phyloP scores from a whole-genome alignment of 2,329 filamentous ascomycete genomes.

The Ophiostoma australiae region DNA sequence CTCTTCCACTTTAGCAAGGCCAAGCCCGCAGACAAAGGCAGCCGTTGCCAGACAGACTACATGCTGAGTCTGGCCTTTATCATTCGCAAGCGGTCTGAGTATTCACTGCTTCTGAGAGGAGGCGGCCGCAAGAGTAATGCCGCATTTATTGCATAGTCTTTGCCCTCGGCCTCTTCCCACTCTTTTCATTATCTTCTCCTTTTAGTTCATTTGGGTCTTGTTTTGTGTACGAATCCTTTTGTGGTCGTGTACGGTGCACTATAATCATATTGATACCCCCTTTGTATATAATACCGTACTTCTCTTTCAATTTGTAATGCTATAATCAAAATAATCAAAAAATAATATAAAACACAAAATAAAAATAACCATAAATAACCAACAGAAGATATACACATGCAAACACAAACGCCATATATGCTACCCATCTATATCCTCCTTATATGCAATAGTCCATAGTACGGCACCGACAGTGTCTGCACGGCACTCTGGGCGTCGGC shows the following conservation, averaged over 20 bases:
- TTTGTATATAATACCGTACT: not conserved
- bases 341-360: not conserved
- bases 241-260: not conserved
- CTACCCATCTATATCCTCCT: not conserved
- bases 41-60: constrained; percentile 37
- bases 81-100: constrained; percentile 42
- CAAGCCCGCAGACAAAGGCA: constrained; percentile 16
- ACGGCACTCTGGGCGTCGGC: not conserved
- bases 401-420: not conserved
- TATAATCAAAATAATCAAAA: not conserved
- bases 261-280: not conserved
- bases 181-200: not conserved
- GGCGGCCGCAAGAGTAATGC: constrained; percentile 32
- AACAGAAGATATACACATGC: too few species aligned
- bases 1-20: constrained; percentile 36
- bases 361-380: not conserved
- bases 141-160: constrained; percentile 25
- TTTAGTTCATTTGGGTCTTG: not conserved
- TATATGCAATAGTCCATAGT: not conserved
- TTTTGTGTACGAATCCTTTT: not conserved
- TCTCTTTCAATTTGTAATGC: not conserved
- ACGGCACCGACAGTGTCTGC: not conserved
- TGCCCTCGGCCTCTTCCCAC: too few species aligned
- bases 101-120: constrained; percentile 36
- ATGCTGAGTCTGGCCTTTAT: constrained; percentile 43